phyloP scores from a whole-genome alignment of 176 grass and related monocot species.

The Otatea glauca region DNA sequence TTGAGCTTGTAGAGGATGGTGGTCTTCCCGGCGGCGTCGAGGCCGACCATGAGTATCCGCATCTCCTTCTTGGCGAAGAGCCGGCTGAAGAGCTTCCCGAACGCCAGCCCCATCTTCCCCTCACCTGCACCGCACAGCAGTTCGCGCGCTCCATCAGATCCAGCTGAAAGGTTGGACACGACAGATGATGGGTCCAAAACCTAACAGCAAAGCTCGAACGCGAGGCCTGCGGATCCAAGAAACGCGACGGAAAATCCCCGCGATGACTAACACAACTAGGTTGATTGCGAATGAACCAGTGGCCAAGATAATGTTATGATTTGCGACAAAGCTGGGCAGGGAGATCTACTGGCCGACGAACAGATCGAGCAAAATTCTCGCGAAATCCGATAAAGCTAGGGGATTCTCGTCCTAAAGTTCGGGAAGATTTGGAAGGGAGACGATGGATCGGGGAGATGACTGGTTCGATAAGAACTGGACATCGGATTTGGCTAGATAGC shows the following conservation, averaged over 20 bases:
- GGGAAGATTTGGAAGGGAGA: neutral
- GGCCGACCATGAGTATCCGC: conserved; percentile 75
- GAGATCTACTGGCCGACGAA: neutral
- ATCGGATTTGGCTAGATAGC: neutral
- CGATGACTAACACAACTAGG: neutral
- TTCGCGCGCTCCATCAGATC: neutral
- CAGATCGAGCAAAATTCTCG: neutral
- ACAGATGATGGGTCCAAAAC: neutral
- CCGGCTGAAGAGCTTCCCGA: conserved; percentile 76
- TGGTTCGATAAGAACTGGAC: neutral
- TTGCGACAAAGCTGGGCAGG: neutral
- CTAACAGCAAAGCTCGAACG: neutral
- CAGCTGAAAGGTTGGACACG: neutral
- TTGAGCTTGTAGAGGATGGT: conserved; percentile 86
- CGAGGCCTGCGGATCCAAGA: neutral
- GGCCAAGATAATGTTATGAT: neutral
- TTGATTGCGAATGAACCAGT: neutral
- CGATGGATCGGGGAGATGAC: neutral
- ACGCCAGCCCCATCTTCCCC: conserved; percentile 62
- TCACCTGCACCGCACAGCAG: neutral
- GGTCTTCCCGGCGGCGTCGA: conserved; percentile 75
- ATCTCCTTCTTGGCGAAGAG: conserved; percentile 83
- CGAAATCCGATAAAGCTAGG: neutral
- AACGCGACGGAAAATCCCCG: neutral
- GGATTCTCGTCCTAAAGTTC: neutral